Percentiles rank a stretch among this genome's conserved stretches.
Evolutionary conservation across 768 basidiomycete genomes (phyloP).

Genomic region (Xerocomus spinulosus): DNA sequence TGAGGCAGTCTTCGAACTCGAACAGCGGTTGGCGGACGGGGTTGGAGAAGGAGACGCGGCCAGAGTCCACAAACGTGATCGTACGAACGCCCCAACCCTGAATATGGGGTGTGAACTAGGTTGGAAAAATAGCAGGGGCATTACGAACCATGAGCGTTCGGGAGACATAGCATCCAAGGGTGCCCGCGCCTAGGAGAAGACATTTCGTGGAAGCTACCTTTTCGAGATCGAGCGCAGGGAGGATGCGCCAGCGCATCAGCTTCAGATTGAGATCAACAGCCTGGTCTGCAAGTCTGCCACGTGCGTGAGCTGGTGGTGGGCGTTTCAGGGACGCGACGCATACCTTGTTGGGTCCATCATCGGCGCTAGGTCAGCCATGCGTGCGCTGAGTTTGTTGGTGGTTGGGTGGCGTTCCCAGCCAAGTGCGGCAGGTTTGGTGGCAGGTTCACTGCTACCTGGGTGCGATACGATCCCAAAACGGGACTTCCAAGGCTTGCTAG

Average conservation of each 20-base stretch:
- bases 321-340: neutral
- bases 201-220: slow-evolving; percentile 77
- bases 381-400: slow-evolving; percentile 79
- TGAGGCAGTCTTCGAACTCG: slow-evolving; percentile 88
- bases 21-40: slow-evolving; percentile 97
- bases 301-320: neutral
- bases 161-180: slow-evolving; percentile 94
- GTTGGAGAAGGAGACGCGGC: slow-evolving; percentile 92
- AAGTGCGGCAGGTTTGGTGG: slow-evolving; percentile 56
- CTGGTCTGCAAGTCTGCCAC: slow-evolving; percentile 78
- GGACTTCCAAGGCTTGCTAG: slow-evolving; percentile 51
- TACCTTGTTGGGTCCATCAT: slow-evolving; percentile 94
- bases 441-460: slow-evolving; percentile 14
- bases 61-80: slow-evolving; percentile 91
- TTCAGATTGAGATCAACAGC: slow-evolving; percentile 98
- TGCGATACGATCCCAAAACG: slow-evolving; percentile 49
- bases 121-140: neutral
- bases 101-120: neutral
- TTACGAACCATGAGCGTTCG: slow-evolving; percentile 71
- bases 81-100: slow-evolving; percentile 95
- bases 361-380: slow-evolving; percentile 85
- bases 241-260: slow-evolving; percentile 95
- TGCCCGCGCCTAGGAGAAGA: slow-evolving; percentile 90
- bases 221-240: slow-evolving; percentile 85
- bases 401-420: slow-evolving; percentile 93